phyloP scores from a whole-genome alignment of 352 stramenopile species.

The Peronosclerospora sorghi region DNA sequence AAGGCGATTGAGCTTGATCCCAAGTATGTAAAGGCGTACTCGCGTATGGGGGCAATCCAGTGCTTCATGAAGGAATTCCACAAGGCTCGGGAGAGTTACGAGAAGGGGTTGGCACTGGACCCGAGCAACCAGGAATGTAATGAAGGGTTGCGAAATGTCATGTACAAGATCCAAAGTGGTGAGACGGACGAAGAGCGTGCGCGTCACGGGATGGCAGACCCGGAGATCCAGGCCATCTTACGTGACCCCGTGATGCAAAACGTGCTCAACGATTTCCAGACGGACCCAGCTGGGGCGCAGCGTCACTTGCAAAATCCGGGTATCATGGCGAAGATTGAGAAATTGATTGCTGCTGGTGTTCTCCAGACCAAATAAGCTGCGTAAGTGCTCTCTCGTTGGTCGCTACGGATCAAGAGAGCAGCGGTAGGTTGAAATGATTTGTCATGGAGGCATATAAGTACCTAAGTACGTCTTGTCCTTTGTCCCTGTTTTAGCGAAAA shows the following conservation, averaged over 20 bases:
- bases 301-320: slow-evolving; percentile 90
- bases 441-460: no score
- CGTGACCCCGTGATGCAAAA: slow-evolving; percentile 96
- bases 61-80: slow-evolving; percentile 99
- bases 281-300: slow-evolving; percentile 86
- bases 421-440: no score
- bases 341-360: slow-evolving; percentile 97
- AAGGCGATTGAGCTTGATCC: slow-evolving; percentile 97
- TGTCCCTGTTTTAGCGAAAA: no score
- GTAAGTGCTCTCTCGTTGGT: no score
- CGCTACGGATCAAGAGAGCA: no score
- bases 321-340: slow-evolving; percentile 98
- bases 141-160: slow-evolving; percentile 92
- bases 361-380: slow-evolving; percentile 91
- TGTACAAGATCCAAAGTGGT: slow-evolving; percentile 90
- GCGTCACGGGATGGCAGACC: slow-evolving; percentile 97
- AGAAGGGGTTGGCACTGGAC: slow-evolving; percentile 93
- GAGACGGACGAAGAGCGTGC: slow-evolving; percentile 94
- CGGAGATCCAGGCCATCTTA: slow-evolving; percentile 97
- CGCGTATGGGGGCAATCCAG: slow-evolving; percentile 97
- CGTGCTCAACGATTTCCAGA: slow-evolving; percentile 96
- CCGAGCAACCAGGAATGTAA: slow-evolving; percentile 91
- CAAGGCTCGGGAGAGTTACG: slow-evolving; percentile 96
- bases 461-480: no score
- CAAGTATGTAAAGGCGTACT: slow-evolving; percentile 99